phyloP scores from a whole-genome alignment of 1,284 basidiomycete genomes.

The Naganishia liquefaciens region DNA sequence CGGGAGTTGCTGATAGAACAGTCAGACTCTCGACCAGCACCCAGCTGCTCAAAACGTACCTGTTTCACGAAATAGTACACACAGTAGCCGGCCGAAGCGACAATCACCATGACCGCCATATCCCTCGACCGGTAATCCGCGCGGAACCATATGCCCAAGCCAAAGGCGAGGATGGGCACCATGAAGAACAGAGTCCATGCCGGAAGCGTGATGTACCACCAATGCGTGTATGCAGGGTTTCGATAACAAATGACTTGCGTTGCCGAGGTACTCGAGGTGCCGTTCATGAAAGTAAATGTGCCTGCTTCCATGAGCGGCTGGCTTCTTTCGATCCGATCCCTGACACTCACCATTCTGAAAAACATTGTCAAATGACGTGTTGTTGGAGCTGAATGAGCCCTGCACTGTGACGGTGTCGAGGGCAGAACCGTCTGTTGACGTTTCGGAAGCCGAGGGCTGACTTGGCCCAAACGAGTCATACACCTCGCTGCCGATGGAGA shows the following conservation, averaged over 20 bases:
- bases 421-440: conserved; percentile 22
- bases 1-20: conserved; percentile 34
- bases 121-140: conserved; percentile 41
- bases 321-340: neutral
- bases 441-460: conserved; percentile 33
- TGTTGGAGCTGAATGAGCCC: conserved; percentile 39
- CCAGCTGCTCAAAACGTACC: conserved; percentile 28
- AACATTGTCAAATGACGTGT: conserved; percentile 38
- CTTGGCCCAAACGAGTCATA: conserved; percentile 40
- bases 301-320: conserved; percentile 30
- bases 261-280: conserved; percentile 32
- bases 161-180: conserved; percentile 40
- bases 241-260: conserved; percentile 40
- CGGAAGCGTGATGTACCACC: conserved; percentile 40
- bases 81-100: conserved; percentile 40
- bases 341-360: conserved; percentile 39
- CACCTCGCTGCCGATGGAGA: conserved; percentile 42
- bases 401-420: conserved; percentile 32
- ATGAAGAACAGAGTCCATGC: conserved; percentile 42
- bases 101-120: conserved; percentile 40
- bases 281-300: conserved; percentile 42
- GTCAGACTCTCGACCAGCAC: neutral
- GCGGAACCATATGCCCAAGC: conserved; percentile 41
- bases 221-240: conserved; percentile 32
- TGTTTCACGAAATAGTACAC: conserved; percentile 40